These are phyloP conservation scores for Aphanoascus verrucosus DNA, from an alignment of 2,329 filamentous ascomycete species.

Conservation along the genomic window DNA sequence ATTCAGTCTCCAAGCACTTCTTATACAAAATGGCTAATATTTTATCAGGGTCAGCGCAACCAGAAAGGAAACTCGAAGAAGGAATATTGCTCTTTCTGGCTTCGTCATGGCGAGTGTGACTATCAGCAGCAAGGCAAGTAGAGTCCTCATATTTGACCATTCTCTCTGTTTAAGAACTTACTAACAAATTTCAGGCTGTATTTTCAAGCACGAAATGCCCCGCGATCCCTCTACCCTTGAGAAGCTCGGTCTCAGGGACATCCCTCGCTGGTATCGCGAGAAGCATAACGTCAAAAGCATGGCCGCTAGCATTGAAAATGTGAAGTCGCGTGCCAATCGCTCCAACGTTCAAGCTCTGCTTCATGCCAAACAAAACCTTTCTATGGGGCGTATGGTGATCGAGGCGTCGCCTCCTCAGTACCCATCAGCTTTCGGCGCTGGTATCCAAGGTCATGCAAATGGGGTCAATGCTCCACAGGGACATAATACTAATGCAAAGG, in stretches of 20 bases:
- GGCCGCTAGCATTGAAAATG: not conserved
- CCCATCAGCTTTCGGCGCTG: not conserved
- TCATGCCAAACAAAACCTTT: not conserved
- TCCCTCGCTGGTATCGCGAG: constrained; percentile 49
- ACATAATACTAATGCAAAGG: not conserved
- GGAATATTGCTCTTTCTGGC: constrained; percentile 58
- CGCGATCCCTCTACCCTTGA: constrained; percentile 53
- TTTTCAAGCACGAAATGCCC: constrained; percentile 87
- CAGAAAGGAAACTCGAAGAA: constrained; percentile 13
- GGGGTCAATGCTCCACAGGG: not conserved
- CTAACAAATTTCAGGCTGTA: constrained; percentile 50
- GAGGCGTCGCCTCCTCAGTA: not conserved
- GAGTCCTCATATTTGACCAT: not conserved
- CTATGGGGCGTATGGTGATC: not conserved
- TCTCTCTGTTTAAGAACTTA: not conserved
- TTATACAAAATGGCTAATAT: not conserved
- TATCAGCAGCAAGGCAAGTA: constrained; percentile 60
- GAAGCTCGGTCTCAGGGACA: constrained; percentile 53
- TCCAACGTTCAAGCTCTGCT: not conserved
- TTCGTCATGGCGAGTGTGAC: constrained; percentile 72
- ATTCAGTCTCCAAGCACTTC: not conserved
- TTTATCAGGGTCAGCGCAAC: not conserved
- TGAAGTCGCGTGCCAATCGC: not conserved
- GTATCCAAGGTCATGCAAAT: not conserved
- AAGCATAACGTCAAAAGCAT: constrained; percentile 24